Evolutionary conservation across 2,329 filamentous ascomycete genomes (phyloP).

Genomic region (Bipolaris oryzae): DNA sequence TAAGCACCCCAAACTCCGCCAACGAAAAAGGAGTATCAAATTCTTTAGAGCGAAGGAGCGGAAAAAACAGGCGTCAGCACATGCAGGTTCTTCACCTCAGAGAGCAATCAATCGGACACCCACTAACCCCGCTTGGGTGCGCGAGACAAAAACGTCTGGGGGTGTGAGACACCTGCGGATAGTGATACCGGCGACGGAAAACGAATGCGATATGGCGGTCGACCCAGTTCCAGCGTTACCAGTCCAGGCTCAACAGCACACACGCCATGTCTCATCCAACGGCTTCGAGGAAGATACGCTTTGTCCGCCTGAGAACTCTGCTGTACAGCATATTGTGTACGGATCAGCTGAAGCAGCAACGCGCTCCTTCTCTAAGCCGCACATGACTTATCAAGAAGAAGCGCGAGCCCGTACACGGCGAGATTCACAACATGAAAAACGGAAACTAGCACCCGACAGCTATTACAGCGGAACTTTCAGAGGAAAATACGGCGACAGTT

Average conservation of each 20-base stretch:
- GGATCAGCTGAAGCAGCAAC: constrained; percentile 11
- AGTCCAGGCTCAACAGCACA: constrained; percentile 12
- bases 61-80: constrained; percentile 31
- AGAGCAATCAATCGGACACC: constrained; percentile 20
- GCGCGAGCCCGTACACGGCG: constrained; percentile 19
- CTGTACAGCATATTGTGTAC: constrained; percentile 27
- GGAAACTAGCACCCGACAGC: constrained; percentile 20
- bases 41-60: constrained; percentile 34
- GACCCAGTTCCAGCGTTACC: constrained; percentile 10
- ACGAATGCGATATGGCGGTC: constrained; percentile 14
- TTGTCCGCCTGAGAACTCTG: constrained; percentile 28
- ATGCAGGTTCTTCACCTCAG: constrained; percentile 1
- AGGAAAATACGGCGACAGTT: constrained; percentile 15
- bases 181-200: constrained; percentile 27
- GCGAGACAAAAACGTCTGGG: constrained; percentile 35
- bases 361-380: constrained; percentile 24
- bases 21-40: constrained; percentile 29
- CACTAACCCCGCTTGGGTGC: constrained; percentile 32
- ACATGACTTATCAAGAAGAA: constrained; percentile 21
- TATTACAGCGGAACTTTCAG: background rate
- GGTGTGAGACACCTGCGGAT: constrained; percentile 42
- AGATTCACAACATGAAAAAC: constrained; percentile 34
- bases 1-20: constrained; percentile 6
- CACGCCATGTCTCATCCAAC: constrained; percentile 23
- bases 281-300: constrained; percentile 35